Base-by-base conservation (phyloP, 2,329 filamentous ascomycete species). In the Alternaria ventricosa region DNA sequence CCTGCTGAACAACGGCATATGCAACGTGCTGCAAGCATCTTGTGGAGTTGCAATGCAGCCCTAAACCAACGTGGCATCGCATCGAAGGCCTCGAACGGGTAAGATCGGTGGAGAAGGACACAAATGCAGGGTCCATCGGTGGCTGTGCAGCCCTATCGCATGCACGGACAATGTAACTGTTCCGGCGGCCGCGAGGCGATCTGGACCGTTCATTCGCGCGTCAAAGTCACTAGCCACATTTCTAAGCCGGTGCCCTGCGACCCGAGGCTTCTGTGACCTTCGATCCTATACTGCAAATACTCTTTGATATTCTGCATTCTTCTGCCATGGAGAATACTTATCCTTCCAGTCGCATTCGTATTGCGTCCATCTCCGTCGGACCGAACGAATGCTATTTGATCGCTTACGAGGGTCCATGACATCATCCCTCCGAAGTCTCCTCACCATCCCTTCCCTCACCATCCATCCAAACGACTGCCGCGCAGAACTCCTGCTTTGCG, bases 161-260 rank as follows among this genome's bases (percentile, higher is more conserved):
- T 61, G 57, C 64, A 68, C 66, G 57, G 57, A 45, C n/a, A 36
- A 57, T 59, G 57, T 51, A 63, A 63, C 55, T 64, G 33, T 59
- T 56, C 60, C 69, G 69, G 67, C 44, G 44, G 64, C 60, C 53
- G 70, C 70, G 70, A 65, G 25, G 47, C 7, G 47, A 56, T 65
- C 67, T 67, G 54, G 64, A 50, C 54, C 53, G 33, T 33, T 54
- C 45, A 63, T 70, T 61, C 55, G 63, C 47, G 44, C 23, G 49
- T 65, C 12, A 54, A 63, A 65, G 43, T 13, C 64, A 71, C 70
- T 65, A 74, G 71, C 72, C 72, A 74, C 71, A 70, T 58, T 18
- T 65, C 59, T 36, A 67, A 62, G 65, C 61, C 43, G 50, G 64
- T 50, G 60, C 22, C n/a, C 33, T 41, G 62, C 55, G n/a, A 58